Evolutionary conservation across 164 flowering plant species (phyloP), one percentile per base, ranked within the genome.

Genomic region (Nelumbo lutea): DNA sequence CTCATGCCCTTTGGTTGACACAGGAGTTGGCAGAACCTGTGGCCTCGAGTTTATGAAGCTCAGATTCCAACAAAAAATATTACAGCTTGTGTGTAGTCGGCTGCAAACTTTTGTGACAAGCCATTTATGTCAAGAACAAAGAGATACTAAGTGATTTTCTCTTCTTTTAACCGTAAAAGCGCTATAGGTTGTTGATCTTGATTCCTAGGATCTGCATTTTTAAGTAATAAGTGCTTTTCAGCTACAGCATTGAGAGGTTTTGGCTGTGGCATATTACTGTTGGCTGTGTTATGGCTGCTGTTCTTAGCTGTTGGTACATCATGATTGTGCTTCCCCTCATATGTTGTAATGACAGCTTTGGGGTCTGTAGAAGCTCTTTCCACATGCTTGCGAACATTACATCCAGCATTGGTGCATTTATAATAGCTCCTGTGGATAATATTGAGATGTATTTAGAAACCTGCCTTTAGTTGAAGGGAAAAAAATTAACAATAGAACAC

Each of bases 311-410:
- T 77, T 0, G 98, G 98, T 51, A 89, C 82, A 57, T 86, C 91
- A 58, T 94, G 98, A 68, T 88, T 89, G 72, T 94, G 98, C 70
- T 94, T 94, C 47, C 98, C 98, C 70, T 94, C 98, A 61, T 94
- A 91, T 47, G 97, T 89, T 5, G 98, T 91, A 65, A 94, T 82
- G 14, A 91, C 96, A 15, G 93, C 88, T 77, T 87, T 88, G 40
- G 87, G 77, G 57, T 94, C 97, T 2, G 87, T 73, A 59, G 97
- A 78, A 66, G 96, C 90, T 76, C 98, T 86, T 78, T 94, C 98
- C 3, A 91, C 97, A 75, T 94, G 98, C 75, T 91, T 94, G 1
- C 97, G 93, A 51, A 94, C 96, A 75, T 81, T 88, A 78, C 98
- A 91, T 43, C 96, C 95, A 1, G 82, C 72, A 67, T 62, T 81